Percentiles rank a stretch among this genome's conserved stretches.
These are phyloP conservation scores for Aegilops sharonensis DNA, from an alignment of 176 grass and related monocot genomes.

Conservation along the genomic window DNA sequence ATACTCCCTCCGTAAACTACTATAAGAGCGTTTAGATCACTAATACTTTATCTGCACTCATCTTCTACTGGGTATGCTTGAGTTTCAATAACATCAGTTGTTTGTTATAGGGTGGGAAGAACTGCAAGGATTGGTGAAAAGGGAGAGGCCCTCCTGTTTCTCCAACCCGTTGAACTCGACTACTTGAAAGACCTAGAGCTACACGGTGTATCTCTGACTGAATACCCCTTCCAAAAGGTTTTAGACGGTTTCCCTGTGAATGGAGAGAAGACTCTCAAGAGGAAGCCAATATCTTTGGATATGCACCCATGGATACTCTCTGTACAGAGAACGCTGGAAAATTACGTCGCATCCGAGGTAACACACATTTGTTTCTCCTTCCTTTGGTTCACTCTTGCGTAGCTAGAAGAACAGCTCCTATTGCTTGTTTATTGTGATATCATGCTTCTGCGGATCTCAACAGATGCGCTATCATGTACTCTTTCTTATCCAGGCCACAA, in stretches of 20 bases:
- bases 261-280: slow-evolving; percentile 55
- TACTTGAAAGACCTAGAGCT: slow-evolving; percentile 84
- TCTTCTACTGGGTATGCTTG: background rate
- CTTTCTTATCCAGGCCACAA: slow-evolving; percentile 40
- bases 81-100: background rate
- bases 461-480: background rate
- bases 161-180: slow-evolving; percentile 87
- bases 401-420: background rate
- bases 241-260: slow-evolving; percentile 66
- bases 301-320: slow-evolving; percentile 91
- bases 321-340: slow-evolving; percentile 78
- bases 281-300: slow-evolving; percentile 68
- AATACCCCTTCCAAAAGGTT: slow-evolving; percentile 82
- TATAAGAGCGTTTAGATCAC: too few relatives aligned
- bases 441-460: background rate
- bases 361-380: background rate
- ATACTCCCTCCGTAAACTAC: too few relatives aligned
- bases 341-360: slow-evolving; percentile 70
- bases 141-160: slow-evolving; percentile 88
- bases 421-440: background rate
- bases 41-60: background rate
- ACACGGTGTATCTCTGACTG: slow-evolving; percentile 70
- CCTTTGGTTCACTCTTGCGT: background rate
- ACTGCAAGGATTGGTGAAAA: slow-evolving; percentile 89
- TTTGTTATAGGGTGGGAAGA: slow-evolving; percentile 77